A percentile compares a stretch with the other conserved stretches of the same genome.
Evolutionary conservation across 106 monocot genomes (phyloP).

Genomic region (Dendrobium chrysotoxum): DNA sequence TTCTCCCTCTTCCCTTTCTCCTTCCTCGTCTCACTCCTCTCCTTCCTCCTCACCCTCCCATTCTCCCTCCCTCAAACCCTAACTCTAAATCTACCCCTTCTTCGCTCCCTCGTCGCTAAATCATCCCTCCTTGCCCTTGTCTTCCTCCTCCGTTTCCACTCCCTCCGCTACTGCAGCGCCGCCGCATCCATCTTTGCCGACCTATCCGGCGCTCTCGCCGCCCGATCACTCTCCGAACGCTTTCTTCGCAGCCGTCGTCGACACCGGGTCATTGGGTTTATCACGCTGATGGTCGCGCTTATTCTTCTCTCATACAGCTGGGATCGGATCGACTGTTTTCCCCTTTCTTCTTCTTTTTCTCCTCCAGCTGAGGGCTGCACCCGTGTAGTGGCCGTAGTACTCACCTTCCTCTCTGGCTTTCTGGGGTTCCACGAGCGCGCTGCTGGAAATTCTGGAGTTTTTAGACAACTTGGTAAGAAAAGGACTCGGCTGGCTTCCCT

Average conservation of each 20-base stretch:
- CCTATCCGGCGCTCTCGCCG: conserved; percentile 24
- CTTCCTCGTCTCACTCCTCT: conserved; percentile 12
- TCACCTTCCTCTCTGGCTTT: conserved; percentile 68
- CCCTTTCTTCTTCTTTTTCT: not conserved
- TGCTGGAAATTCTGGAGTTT: conserved; percentile 21
- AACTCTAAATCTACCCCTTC: conserved; percentile 15
- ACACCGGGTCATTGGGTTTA: conserved; percentile 30
- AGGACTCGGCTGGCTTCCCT: conserved; percentile 39
- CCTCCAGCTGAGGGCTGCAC: conserved; percentile 30
- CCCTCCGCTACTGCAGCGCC: conserved; percentile 15
- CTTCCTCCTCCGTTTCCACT: conserved; percentile 9
- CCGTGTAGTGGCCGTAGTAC: conserved; percentile 30
- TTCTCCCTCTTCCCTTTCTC: conserved; percentile 8
- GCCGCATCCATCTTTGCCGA: conserved; percentile 11
- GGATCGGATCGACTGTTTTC: conserved; percentile 33
- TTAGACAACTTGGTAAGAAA: conserved; percentile 50
- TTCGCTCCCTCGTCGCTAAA: conserved; percentile 23
- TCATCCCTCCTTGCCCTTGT: conserved; percentile 16
- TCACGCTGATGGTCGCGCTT: conserved; percentile 22
- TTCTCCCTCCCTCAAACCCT: conserved; percentile 8
- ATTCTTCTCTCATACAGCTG: conserved; percentile 36
- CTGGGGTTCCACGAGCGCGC: conserved; percentile 50
- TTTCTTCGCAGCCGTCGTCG: conserved; percentile 26
- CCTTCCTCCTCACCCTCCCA: conserved; percentile 7
- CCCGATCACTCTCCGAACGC: conserved; percentile 30